A percentile compares a stretch with the other conserved stretches of the same genome.
Conservation (phyloP, 768 basidiomycete genomes). For the Trametes elegans region DNA sequence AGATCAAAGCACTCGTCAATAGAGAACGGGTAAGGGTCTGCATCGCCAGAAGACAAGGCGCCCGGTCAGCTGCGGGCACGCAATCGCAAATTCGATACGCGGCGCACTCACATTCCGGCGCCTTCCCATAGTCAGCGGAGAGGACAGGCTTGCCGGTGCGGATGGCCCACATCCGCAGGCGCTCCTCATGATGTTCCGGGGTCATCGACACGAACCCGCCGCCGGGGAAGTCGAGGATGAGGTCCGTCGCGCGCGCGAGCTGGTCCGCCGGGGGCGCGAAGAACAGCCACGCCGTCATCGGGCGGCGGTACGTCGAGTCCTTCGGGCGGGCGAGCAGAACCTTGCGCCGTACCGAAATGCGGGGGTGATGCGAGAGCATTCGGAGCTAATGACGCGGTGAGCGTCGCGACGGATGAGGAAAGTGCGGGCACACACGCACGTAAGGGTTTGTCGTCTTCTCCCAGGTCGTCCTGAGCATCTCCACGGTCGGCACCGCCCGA, state of each 20-base stretch:
- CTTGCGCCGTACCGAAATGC: conserved; percentile 63
- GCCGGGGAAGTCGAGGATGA: conserved; percentile 92
- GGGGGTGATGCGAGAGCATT: conserved; percentile 56
- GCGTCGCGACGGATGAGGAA: conserved; percentile 7
- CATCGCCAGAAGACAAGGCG: conserved; percentile 1
- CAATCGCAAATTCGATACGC: neutral
- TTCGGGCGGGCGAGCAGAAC: conserved; percentile 82
- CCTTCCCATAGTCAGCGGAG: conserved; percentile 92
- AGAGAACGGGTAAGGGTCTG: conserved; percentile 96
- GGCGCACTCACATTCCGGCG: conserved; percentile 80
- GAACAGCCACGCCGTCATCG: conserved; percentile 82
- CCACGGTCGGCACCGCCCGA: conserved; percentile 90
- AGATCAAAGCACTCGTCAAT: conserved; percentile 94
- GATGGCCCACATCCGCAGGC: conserved; percentile 83
- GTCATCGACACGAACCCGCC: conserved; percentile 97
- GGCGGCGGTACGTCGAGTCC: conserved; percentile 72
- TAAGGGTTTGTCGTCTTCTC: conserved; percentile 95
- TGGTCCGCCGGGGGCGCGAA: conserved; percentile 68
- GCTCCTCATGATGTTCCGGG: conserved; percentile 95
- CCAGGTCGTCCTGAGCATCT: conserved; percentile 96
- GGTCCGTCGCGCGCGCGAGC: conserved; percentile 65
- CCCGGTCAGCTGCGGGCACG: conserved; percentile 2
- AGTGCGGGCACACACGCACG: conserved; percentile 45
- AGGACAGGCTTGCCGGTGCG: conserved; percentile 77
- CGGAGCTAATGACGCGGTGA: conserved; percentile 55